Evolutionary conservation across 805 yeast genomes (phyloP), one percentile per base, ranked within the genome.

Genomic region (Yarrowia yakushimensis): DNA sequence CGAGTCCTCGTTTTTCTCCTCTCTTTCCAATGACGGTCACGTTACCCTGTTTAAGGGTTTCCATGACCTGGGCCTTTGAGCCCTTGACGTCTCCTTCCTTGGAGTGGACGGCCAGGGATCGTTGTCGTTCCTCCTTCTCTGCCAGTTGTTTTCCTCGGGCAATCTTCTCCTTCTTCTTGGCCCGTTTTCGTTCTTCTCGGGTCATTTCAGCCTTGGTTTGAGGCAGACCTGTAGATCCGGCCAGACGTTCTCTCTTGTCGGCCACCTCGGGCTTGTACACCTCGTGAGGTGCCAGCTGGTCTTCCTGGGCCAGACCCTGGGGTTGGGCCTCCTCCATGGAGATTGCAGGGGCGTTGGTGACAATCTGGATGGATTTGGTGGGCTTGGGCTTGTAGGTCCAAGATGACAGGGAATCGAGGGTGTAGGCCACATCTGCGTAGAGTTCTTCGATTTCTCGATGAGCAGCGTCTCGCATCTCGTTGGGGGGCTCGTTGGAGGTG

Each of bases 251-350:
- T 66, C 81, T 65, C 74, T 77, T 73, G 55, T 55, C 55, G 22
- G 69, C 65, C 33, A 54, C 60, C 13, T 67, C 72, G 10, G 77
- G 71, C 71, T 79, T 83, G 75, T 86, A 94, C 9, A 94, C 80
- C 75, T 93, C 99, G 77, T 93, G 99, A 39, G 99, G 99, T 2
- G 99, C 99, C 69, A 94, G 79, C 54, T 88, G 82, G 13, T 86
- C 78, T 22, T 86, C 89, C 33, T 82, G 77, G 1, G 94, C 83
- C 76, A 88, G 79, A 36, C 91, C 85, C 63, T 90, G 79, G 55
- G 99, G 99, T 76, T 91, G 97, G 1, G 97, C 94, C 71, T 94
- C 98, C 76, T 93, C 99, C 96, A 93, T 89, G 1, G 86, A 71
- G 55, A 94, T 86, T 1, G 96, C 82, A 5, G 96, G 86, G 0